Evolutionary conservation across 129 eudicot species (phyloP).

Genomic region (Lactuca saligna): DNA sequence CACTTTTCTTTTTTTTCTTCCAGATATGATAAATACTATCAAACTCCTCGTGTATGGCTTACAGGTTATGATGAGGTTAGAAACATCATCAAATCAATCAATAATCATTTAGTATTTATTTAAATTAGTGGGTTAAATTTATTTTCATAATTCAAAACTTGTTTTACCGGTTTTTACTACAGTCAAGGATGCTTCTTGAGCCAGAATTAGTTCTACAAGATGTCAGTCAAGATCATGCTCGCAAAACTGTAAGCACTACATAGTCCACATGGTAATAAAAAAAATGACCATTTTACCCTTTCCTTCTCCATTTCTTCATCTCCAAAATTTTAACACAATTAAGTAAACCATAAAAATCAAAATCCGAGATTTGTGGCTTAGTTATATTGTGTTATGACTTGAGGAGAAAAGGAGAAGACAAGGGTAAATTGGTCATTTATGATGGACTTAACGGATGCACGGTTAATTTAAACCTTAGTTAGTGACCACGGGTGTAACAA

Average conservation of each 20-base stretch:
- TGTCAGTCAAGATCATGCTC: slow-evolving; percentile 98
- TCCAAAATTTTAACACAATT: too few species aligned
- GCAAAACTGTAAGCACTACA: slow-evolving; percentile 72
- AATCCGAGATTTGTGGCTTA: too few species aligned
- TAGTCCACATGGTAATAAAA: neutral
- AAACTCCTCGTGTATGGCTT: slow-evolving; percentile 99
- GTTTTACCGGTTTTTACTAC: slow-evolving; percentile 27
- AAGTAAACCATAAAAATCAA: too few species aligned
- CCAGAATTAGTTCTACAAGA: slow-evolving; percentile 93
- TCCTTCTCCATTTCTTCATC: too few species aligned
- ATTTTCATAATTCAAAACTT: neutral
- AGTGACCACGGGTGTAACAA: too few species aligned
- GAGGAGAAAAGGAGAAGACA: too few species aligned
- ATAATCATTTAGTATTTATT: neutral
- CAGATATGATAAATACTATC: slow-evolving; percentile 98
- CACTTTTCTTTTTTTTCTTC: slow-evolving; percentile 7
- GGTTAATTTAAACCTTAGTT: too few species aligned
- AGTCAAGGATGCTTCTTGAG: slow-evolving; percentile 95
- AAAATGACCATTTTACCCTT: too few species aligned
- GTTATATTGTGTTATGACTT: too few species aligned
- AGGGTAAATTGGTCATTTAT: too few species aligned
- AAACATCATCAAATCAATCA: slow-evolving; percentile 2
- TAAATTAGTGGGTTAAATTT: neutral
- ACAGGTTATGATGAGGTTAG: slow-evolving; percentile 99
- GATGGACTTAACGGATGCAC: too few species aligned